Evolutionary conservation across 2,329 filamentous ascomycete species (phyloP), one percentile per base, ranked within the genome.

Genomic region (Sarocladium kiliense): DNA sequence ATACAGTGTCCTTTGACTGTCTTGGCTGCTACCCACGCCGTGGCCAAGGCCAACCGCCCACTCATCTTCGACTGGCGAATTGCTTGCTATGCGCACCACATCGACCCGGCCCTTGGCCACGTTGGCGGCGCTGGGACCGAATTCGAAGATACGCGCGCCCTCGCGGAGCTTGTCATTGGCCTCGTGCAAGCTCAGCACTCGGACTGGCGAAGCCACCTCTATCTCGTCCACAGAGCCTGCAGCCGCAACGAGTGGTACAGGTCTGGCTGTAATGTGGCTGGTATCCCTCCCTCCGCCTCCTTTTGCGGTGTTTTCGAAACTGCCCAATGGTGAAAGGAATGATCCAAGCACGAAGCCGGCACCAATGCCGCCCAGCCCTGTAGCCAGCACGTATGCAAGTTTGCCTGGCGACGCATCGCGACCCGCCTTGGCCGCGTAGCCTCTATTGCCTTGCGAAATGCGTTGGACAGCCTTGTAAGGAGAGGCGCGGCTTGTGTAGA

Each of bases 1-100:
- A 49, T 61, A 73, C 27, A 71, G 44, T 0, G 66, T 64, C 25
- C 16, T 37, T 14, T 61, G 58, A 6, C 36, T 16, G 18, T 39
- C 36, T 39, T 19, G 9, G 2, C 53, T 58, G 1, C 63, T 64
- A 1, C 62, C 66, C 0, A 70, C 58, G 0, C 70, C 69, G 14
- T 62, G 61, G 0, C 63, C 69, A 12, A 68, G 47, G 10, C 62
- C 67, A 2, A 69, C 58, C 16, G 66, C 62, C 68, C 68, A 71
- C 21, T 70, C 60, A 30, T 72, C 71, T 58, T 73, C 71, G 4
- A 68, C 63, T 0, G 68, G 69, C 5, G 62, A 55, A 26, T 72
- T 72, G 56, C 70, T 73, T 12, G 68, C 60, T 16, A 73, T 57
- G 2, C 68, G 63, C 19, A 64, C 66, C 16, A 69, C 59, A 42